Conservation (phyloP, 1,284 basidiomycete genomes). For the Dichomitus squalens region DNA sequence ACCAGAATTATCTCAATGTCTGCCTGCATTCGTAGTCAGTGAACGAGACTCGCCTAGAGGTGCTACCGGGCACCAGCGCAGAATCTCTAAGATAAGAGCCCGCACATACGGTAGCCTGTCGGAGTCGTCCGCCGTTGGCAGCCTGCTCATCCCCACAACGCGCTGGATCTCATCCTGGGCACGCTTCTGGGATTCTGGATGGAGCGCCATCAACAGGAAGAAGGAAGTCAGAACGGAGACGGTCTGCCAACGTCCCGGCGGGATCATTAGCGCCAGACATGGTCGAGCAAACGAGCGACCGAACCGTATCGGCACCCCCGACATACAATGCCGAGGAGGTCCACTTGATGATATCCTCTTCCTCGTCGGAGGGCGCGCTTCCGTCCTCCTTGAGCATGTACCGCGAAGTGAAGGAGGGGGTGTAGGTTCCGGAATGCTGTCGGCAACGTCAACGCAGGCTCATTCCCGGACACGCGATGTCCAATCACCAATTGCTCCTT, state of each 20-base stretch:
- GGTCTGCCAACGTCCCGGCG: conserved; percentile 18
- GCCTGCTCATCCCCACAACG: conserved; percentile 28
- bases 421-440: conserved; percentile 31
- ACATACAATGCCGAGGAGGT: conserved; percentile 31
- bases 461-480: neutral
- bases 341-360: conserved; percentile 32
- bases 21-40: too few species aligned
- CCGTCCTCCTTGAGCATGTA: conserved; percentile 24
- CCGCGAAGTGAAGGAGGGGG: conserved; percentile 31
- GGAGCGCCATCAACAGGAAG: conserved; percentile 32
- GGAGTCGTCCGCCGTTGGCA: conserved; percentile 30
- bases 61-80: conserved; percentile 32
- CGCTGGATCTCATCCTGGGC: conserved; percentile 35
- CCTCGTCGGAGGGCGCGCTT: conserved; percentile 19
- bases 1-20: too few species aligned
- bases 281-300: neutral
- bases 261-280: neutral
- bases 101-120: conserved; percentile 32
- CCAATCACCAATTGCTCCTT: conserved; percentile 26
- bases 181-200: conserved; percentile 33
- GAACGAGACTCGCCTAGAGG: too few species aligned
- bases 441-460: neutral
- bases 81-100: conserved; percentile 31
- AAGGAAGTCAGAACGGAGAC: conserved; percentile 29
- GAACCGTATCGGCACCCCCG: conserved; percentile 33